phyloP scores from a whole-genome alignment of 164 flowering plant genomes.

The Stephania cephalantha region DNA sequence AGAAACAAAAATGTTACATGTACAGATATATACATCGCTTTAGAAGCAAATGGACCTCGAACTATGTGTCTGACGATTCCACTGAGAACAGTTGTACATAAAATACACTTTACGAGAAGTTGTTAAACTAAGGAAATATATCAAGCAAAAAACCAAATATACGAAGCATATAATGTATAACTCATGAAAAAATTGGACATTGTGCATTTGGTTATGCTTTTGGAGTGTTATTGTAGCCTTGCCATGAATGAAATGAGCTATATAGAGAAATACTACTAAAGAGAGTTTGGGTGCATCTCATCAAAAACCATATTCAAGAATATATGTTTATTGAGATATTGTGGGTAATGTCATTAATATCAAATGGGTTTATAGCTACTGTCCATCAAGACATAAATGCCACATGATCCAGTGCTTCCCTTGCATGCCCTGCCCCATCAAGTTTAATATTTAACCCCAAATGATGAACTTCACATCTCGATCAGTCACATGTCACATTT shows the following conservation, averaged over 20 bases:
- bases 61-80: too few relatives aligned
- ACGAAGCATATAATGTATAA: too few relatives aligned
- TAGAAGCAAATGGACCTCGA: neutral
- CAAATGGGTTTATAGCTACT: slow-evolving; percentile 12
- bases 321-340: slow-evolving; percentile 6
- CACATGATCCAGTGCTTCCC: slow-evolving; percentile 14
- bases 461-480: slow-evolving; percentile 3
- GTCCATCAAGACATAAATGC: slow-evolving; percentile 6
- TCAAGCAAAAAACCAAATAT: too few relatives aligned
- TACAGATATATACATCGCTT: neutral
- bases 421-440: neutral
- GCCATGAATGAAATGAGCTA: too few relatives aligned
- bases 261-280: neutral
- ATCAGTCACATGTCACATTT: slow-evolving; percentile 1
- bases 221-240: too few relatives aligned
- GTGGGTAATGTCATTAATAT: slow-evolving; percentile 1
- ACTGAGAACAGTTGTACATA: too few relatives aligned
- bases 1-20: neutral
- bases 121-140: too few relatives aligned
- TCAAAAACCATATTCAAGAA: neutral
- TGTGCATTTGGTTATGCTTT: too few relatives aligned
- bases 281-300: neutral
- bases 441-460: neutral
- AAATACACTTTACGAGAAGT: too few relatives aligned
- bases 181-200: too few relatives aligned